Evolutionary conservation across 78 protist species (phyloP).

Genomic region (Dictyostelium citrinum): DNA sequence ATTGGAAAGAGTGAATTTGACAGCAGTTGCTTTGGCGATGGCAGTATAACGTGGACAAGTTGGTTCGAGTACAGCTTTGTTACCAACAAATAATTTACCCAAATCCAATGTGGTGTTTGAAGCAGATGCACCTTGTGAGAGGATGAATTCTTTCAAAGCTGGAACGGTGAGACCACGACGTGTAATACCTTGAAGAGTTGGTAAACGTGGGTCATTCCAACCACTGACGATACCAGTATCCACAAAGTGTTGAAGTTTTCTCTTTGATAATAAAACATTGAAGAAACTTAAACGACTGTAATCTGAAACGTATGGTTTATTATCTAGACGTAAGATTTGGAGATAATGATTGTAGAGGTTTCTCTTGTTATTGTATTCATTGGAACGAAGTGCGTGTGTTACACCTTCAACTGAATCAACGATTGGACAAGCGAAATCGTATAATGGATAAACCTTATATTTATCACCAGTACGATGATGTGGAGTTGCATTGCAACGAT

Average conservation of each 20-base stretch:
- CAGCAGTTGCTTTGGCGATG: neutral
- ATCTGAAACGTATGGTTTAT: conserved; percentile 64
- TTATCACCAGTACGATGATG: conserved; percentile 85
- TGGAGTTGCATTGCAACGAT: conserved; percentile 90
- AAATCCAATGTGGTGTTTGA: conserved; percentile 56
- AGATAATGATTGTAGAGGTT: conserved; percentile 91
- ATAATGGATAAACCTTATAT: conserved; percentile 97
- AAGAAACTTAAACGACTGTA: conserved; percentile 91
- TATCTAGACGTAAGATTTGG: conserved; percentile 83
- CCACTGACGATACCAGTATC: conserved; percentile 91
- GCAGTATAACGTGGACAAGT: conserved; percentile 64
- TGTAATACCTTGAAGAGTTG: conserved; percentile 95
- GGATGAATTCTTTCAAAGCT: conserved; percentile 90
- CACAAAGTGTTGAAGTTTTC: conserved; percentile 94
- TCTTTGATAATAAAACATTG: conserved; percentile 95
- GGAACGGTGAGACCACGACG: conserved; percentile 96
- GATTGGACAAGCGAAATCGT: conserved; percentile 99
- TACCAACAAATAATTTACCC: conserved; percentile 94
- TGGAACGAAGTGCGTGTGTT: conserved; percentile 96
- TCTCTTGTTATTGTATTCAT: conserved; percentile 97
- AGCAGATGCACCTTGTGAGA: conserved; percentile 84
- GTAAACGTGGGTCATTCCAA: conserved; percentile 99
- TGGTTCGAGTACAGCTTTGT: conserved; percentile 95
- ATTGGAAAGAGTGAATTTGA: conserved; percentile 16
- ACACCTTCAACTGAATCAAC: conserved; percentile 97